Evolutionary conservation across 352 stramenopile species (phyloP).

Genomic region (Globisporangium nodosum): DNA sequence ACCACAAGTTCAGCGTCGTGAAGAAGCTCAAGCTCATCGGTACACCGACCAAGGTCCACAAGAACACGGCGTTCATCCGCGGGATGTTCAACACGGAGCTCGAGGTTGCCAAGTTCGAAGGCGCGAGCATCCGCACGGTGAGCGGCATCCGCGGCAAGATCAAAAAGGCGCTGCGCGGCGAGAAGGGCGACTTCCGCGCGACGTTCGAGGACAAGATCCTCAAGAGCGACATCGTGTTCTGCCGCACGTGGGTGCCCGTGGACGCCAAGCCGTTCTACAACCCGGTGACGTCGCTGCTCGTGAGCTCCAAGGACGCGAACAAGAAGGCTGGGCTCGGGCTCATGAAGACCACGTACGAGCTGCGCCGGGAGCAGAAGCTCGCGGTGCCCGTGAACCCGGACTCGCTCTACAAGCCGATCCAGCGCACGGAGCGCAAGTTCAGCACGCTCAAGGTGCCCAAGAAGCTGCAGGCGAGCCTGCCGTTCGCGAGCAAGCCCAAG

Average conservation of each 20-base stretch:
- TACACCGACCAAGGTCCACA: conserved; percentile 96
- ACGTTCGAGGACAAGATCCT: conserved; percentile 99
- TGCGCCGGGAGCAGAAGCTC: conserved; percentile 93
- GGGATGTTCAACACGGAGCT: conserved; percentile 96
- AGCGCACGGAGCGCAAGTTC: conserved; percentile 91
- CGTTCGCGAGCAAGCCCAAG: conserved; percentile 98
- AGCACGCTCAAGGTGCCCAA: conserved; percentile 93
- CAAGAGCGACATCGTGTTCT: conserved; percentile 99
- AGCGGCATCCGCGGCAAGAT: conserved; percentile 97
- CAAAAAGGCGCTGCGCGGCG: conserved; percentile 94
- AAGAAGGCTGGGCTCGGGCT: conserved; percentile 61
- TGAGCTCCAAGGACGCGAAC: conserved; percentile 36
- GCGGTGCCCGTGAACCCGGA: conserved; percentile 96
- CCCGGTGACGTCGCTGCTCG: conserved; percentile 88
- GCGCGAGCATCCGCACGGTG: conserved; percentile 96
- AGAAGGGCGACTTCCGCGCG: conserved; percentile 95
- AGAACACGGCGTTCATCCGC: conserved; percentile 99
- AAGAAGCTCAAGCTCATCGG: conserved; percentile 99
- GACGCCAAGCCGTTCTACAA: conserved; percentile 99
- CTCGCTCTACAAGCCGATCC: conserved; percentile 98
- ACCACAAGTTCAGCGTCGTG: conserved; percentile 97
- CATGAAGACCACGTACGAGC: conserved; percentile 95
- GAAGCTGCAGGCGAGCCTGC: conserved; percentile 95
- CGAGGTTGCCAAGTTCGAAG: conserved; percentile 97
- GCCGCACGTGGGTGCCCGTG: conserved; percentile 98